Evolutionary conservation across 768 basidiomycete genomes (phyloP).

Genomic region (Tulasnella sp.): DNA sequence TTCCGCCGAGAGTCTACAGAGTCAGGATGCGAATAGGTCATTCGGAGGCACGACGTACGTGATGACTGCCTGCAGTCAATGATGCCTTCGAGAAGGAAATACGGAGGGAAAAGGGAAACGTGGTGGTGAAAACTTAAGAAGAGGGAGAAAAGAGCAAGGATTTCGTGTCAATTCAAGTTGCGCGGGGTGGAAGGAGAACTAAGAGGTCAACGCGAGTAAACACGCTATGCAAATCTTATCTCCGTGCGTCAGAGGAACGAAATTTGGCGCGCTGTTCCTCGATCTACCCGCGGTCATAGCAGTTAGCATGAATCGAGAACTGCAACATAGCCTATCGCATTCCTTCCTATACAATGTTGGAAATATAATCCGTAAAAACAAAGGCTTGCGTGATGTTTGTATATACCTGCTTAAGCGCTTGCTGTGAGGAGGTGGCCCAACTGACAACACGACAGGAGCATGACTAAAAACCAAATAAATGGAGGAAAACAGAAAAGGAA

Average conservation of each 20-base stretch:
- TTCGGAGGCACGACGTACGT: no score
- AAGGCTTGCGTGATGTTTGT: neutral
- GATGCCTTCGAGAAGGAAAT: no score
- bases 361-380: conserved; percentile 1
- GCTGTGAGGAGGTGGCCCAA: neutral
- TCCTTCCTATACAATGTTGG: conserved; percentile 8
- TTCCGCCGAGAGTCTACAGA: neutral
- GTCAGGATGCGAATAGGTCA: neutral
- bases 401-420: neutral
- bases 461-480: neutral
- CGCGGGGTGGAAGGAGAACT: no score
- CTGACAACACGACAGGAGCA: neutral
- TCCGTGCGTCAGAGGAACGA: no score
- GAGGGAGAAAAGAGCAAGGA: no score
- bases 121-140: no score
- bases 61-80: no score
- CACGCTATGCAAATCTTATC: no score
- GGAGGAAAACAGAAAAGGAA: neutral
- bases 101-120: no score
- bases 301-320: neutral
- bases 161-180: no score
- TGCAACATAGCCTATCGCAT: neutral
- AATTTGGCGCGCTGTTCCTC: no score
- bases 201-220: no score
- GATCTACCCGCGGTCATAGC: neutral